phyloP scores from a whole-genome alignment of 352 stramenopile genomes.

The Globisporangium spiculum region DNA sequence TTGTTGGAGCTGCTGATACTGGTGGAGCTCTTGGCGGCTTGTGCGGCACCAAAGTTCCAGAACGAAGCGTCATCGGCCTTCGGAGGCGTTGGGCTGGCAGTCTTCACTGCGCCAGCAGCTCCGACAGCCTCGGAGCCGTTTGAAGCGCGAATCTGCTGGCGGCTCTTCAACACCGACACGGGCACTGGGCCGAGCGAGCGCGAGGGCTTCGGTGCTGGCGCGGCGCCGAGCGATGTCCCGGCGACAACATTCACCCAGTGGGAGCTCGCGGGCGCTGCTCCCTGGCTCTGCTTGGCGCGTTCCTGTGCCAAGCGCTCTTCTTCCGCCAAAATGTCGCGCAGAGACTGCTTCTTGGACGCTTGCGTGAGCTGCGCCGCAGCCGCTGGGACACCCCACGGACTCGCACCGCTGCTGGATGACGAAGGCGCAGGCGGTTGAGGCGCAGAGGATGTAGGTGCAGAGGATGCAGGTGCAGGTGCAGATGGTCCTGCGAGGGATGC shows the following conservation, averaged over 20 bases:
- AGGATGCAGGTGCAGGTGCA: not conserved
- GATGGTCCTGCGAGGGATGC: slow-evolving; percentile 22
- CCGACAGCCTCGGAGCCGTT: slow-evolving; percentile 27
- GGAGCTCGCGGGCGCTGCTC: slow-evolving; percentile 33
- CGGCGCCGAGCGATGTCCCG: slow-evolving; percentile 40
- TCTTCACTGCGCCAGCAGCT: slow-evolving; percentile 16
- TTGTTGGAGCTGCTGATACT: not conserved
- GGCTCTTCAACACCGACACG: slow-evolving; percentile 80
- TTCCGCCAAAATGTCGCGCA: slow-evolving; percentile 81
- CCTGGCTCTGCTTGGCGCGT: slow-evolving; percentile 48
- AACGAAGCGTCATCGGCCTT: slow-evolving; percentile 75
- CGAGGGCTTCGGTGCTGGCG: slow-evolving; percentile 48
- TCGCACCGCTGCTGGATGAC: slow-evolving; percentile 8
- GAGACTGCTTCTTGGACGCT: slow-evolving; percentile 43
- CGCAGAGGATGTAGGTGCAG: slow-evolving; percentile 12
- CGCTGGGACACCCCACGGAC: slow-evolving; percentile 44
- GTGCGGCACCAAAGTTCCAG: slow-evolving; percentile 77
- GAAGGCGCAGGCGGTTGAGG: slow-evolving; percentile 11
- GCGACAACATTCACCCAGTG: slow-evolving; percentile 86
- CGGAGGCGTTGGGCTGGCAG: slow-evolving; percentile 27
- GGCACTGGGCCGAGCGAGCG: slow-evolving; percentile 67
- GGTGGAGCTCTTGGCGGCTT: slow-evolving; percentile 21
- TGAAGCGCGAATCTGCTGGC: slow-evolving; percentile 44
- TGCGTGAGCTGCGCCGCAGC: slow-evolving; percentile 22
- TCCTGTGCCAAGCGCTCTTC: slow-evolving; percentile 76